These are phyloP conservation scores for Mycena crocata DNA, from an alignment of 768 basidiomycete genomes.

Conservation along the genomic window DNA sequence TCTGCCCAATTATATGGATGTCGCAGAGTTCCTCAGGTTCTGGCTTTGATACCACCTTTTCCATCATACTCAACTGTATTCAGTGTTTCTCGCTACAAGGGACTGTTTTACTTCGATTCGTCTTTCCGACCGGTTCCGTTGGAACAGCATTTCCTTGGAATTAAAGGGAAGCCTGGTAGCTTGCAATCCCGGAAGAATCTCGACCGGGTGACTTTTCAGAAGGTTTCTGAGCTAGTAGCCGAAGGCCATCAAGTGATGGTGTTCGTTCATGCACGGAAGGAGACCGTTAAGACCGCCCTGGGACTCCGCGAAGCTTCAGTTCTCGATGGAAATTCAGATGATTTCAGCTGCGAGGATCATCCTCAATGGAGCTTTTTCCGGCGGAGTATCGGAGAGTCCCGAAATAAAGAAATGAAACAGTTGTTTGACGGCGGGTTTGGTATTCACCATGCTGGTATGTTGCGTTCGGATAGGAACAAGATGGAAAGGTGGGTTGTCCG, in stretches of 20 bases:
- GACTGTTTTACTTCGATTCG: conserved; percentile 97
- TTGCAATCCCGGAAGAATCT: conserved; percentile 82
- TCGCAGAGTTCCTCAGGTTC: conserved; percentile 93
- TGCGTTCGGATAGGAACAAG: conserved; percentile 92
- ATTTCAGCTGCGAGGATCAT: conserved; percentile 87
- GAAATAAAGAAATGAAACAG: conserved; percentile 97
- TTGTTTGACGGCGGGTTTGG: conserved; percentile 94
- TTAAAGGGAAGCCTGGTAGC: conserved; percentile 89
- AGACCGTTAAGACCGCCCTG: conserved; percentile 93
- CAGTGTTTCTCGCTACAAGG: conserved; percentile 87
- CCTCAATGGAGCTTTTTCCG: conserved; percentile 83
- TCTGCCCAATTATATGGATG: conserved; percentile 96
- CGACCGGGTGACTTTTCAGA: conserved; percentile 89
- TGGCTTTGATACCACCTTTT: conserved; percentile 23
- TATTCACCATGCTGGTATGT: conserved; percentile 99
- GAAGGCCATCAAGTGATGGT: conserved; percentile 99
- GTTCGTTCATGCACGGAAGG: conserved; percentile 98
- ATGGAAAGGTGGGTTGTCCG: conserved; percentile 90
- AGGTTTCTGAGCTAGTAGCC: conserved; percentile 88
- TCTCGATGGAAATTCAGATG: conserved; percentile 75
- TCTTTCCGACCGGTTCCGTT: conserved; percentile 97
- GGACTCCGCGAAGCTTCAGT: conserved; percentile 82
- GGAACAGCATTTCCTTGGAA: conserved; percentile 96
- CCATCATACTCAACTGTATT: conserved; percentile 4
- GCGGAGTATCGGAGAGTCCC: conserved; percentile 79